Percentiles rank a stretch among this genome's conserved stretches.
These are phyloP conservation scores for Quercus lobata DNA, from an alignment of 331 rosid species.

Conservation along the genomic window DNA sequence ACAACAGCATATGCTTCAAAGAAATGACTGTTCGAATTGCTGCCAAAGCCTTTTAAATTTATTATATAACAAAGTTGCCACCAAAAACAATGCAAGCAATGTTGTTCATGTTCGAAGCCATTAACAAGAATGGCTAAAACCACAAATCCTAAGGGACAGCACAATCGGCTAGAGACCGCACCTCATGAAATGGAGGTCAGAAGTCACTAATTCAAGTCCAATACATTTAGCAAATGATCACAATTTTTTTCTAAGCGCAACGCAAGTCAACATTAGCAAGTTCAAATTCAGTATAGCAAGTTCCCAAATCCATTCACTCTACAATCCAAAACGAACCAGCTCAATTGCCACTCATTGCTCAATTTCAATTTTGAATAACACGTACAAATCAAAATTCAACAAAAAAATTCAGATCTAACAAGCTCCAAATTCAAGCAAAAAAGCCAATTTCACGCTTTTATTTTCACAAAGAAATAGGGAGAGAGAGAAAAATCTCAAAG, in stretches of 20 bases:
- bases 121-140: not conserved
- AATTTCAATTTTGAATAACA: not conserved
- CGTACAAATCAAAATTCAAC: not conserved
- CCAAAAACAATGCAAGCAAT: not conserved
- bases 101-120: not conserved
- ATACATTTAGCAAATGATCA: not conserved
- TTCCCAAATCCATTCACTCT: not conserved
- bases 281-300: not conserved
- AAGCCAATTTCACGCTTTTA: not conserved
- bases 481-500: not conserved
- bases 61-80: not conserved
- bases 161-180: no score
- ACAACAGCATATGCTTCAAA: not conserved
- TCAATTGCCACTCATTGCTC: not conserved
- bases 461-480: not conserved
- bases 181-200: no score
- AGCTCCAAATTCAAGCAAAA: conserved; percentile 5
- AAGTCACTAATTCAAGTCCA: no score
- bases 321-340: not conserved
- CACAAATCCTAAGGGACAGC: no score
- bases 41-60: not conserved
- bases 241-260: not conserved
- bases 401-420: not conserved
- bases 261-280: not conserved
- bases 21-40: not conserved